Conservation (phyloP, 2,329 filamentous ascomycete species). For the Venturia asperata region DNA sequence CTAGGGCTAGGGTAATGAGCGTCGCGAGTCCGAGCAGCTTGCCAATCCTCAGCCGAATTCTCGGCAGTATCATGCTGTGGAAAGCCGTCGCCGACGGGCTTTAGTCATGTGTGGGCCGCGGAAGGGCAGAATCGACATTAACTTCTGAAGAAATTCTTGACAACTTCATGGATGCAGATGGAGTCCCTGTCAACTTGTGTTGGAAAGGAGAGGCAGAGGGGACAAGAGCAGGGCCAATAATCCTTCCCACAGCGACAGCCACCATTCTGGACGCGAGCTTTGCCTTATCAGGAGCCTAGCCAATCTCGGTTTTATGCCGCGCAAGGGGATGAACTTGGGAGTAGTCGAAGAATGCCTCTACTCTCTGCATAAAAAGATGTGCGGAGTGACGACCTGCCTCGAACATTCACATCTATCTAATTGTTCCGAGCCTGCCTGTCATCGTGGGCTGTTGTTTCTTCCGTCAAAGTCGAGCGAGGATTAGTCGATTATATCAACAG, state of each 20-base stretch:
- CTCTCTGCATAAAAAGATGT: no score
- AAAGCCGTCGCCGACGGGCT: neutral
- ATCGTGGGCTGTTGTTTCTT: no score
- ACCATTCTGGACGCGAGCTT: neutral
- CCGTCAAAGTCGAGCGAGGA: no score
- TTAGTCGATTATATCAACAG: no score
- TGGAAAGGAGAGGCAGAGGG: neutral
- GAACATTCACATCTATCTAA: no score
- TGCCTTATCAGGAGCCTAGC: neutral
- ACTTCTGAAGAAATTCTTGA: no score
- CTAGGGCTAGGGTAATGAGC: neutral
- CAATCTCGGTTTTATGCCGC: neutral
- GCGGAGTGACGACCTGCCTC: no score
- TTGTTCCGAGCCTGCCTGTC: no score
- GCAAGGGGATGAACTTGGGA: no score
- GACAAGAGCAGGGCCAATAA: neutral
- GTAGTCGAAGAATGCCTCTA: no score
- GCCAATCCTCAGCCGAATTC: neutral
- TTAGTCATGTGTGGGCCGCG: neutral
- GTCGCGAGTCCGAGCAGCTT: neutral
- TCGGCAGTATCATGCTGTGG: neutral
- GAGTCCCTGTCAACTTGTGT: neutral
- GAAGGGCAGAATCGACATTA: no score
- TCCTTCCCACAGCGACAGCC: neutral
- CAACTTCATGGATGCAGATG: no score